Base-by-base conservation (phyloP, 495 filamentous ascomycete genomes). In the Aspergillus avenaceus region DNA sequence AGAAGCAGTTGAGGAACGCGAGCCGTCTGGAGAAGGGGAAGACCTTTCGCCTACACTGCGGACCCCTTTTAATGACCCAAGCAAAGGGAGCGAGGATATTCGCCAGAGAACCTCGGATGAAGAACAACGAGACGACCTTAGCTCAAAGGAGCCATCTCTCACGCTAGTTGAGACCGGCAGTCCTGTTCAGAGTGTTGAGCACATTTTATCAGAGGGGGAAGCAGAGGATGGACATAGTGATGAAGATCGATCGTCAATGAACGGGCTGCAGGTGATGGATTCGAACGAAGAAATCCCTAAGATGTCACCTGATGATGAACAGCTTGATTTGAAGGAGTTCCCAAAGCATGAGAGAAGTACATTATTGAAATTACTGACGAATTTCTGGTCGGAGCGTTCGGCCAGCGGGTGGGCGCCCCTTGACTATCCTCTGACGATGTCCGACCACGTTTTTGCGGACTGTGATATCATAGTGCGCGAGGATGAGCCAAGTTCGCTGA, bases 351-450 rank as follows among this genome's bases (percentile, higher is more conserved):
- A 96, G 59, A 88, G 90, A 58, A 89, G 82, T 47, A 95, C 90
- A 16, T 78, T 97, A 45, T 84, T 97, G 83, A 95, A 91, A 56
- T 88, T 96, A 75, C 74, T 99, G 45, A 91, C 87, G 8, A 95
- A 91, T 50, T 99, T 99, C 70, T 99, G 95, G 95, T 95, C 93
- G 16, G 93, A 97, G 63, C 84, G 93, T 36, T 97, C 93, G 18
- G 90, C 95, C 32, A 96, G 89, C 69, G 91, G 91, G 37, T 99
- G 95, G 95, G 76, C 87, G n/a, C 81, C 85, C 22, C 77, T 99
- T 21, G 95, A 97, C 19, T 99, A 97, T 60, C 95, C 95, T 9
- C 76, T 96, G 50, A 87, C 84, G 57, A 78, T 86, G 12, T 85
- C 81, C 34, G 95, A 97, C 65, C 93, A 99, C 63, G 88, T 97